Percentiles rank a stretch among this genome's conserved stretches.
These are phyloP conservation scores for Plasmodium gonderi DNA, from an alignment of 169 alveolate species.

Conservation along the genomic window DNA sequence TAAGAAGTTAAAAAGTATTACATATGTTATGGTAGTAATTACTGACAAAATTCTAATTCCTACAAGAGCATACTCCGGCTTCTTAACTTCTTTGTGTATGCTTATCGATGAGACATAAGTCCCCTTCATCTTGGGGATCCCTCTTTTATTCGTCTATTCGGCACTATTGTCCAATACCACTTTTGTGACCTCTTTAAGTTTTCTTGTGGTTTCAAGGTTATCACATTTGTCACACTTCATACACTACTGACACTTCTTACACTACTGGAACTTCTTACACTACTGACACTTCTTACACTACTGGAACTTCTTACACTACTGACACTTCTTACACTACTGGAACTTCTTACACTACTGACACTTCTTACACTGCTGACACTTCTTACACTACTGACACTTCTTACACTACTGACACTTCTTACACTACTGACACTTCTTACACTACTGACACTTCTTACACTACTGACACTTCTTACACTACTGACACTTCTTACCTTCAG, in stretches of 20 bases:
- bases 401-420: no score
- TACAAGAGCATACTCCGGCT: not conserved
- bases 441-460: not conserved
- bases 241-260: no score
- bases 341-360: no score
- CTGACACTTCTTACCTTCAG: not conserved
- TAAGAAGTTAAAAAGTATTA: conserved; percentile 12
- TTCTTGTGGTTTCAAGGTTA: no score
- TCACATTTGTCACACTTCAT: not conserved
- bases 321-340: no score
- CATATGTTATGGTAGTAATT: conserved; percentile 18
- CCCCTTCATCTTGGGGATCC: conserved; percentile 11
- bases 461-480: not conserved
- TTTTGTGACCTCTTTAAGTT: no score
- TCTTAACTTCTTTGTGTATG: not conserved
- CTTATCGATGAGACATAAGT: not conserved
- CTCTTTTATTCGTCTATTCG: not conserved
- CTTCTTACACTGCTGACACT: no score
- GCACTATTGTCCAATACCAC: no score
- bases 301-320: no score
- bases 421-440: not conserved
- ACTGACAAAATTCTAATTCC: conserved; percentile 12
- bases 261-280: no score
- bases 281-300: no score
- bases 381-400: no score